Base-by-base conservation (phyloP, 108 stramenopile genomes). In the Skeletonema costatum region DNA sequence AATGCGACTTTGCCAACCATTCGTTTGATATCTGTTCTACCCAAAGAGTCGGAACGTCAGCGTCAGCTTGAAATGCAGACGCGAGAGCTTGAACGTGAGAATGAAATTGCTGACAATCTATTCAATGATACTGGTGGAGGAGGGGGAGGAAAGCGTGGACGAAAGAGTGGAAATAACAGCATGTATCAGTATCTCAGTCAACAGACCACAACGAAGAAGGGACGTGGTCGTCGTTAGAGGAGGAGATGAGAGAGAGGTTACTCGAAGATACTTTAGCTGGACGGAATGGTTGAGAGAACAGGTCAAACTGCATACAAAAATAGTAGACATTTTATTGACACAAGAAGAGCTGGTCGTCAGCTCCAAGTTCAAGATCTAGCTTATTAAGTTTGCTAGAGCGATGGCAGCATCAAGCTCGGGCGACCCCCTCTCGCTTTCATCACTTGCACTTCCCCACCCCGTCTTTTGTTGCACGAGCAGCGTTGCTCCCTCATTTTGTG, bases 21-120 rank as follows among this genome's bases (percentile, higher is more conserved):
- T 68, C 78, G 73, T 51, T 76, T 77, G 13, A 64, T 77, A 19
- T 60, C 84, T 12, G 83, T 86, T 16, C 39, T 83, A 17, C 82
- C 82, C 4, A 88, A 80, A 32, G 87, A 88, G 56, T 77, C 85
- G n/a, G 83, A 86, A 70, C 85, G 74, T 38, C 85, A 86, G 56
- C 78, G 66, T 9, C 85, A 83, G 14, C 59, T 86, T 36, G 64
- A 85, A 62, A 59, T 69, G 66, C 76, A 81, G 17, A 82, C 86
- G 50, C 65, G 80, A 21, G 80, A 87, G 36, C 38, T 90, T 48
- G 88, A 87, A 33, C 75, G 77, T 32, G 82, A 90, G 32, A 80
- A 90, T 46, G 84, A 82, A 42, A 42, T 78, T 38, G 90, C 90
- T 4, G 90, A 90, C 59, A 78, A 59, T 32, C 75, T 90, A 39